A percentile compares a stretch with the other conserved stretches of the same genome.
Evolutionary conservation across 2,329 filamentous ascomycete species (phyloP).

Genomic region (Pseudogymnoascus sp.): DNA sequence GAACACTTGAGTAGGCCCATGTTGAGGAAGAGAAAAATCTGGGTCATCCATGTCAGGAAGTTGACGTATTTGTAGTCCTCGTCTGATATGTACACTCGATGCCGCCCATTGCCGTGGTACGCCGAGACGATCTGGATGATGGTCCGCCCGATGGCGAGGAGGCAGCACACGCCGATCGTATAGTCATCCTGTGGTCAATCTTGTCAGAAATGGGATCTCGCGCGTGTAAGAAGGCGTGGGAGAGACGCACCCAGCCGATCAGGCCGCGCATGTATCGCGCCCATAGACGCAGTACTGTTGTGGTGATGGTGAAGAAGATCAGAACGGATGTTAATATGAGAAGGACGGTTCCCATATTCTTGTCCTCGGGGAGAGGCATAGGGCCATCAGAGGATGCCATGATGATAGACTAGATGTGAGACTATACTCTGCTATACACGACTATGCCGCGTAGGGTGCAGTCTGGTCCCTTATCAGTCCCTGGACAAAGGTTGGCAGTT

Average conservation of each 20-base stretch:
- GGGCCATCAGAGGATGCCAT: background rate
- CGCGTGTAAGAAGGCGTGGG: background rate
- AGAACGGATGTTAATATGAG: slow-evolving; percentile 29
- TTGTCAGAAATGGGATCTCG: background rate
- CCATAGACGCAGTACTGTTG: slow-evolving; percentile 28
- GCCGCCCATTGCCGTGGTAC: slow-evolving; percentile 32
- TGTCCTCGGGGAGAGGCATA: background rate
- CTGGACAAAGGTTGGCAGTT: background rate
- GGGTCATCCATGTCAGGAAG: slow-evolving; percentile 34
- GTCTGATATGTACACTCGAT: slow-evolving; percentile 29
- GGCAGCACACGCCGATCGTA: slow-evolving; percentile 27
- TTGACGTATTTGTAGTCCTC: slow-evolving; percentile 31
- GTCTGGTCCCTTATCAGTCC: background rate
- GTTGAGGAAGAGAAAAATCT: slow-evolving; percentile 34
- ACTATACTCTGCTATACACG: background rate
- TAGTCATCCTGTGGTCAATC: slow-evolving; percentile 28
- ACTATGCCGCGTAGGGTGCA: background rate
- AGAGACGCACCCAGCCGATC: slow-evolving; percentile 23
- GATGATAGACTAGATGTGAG: background rate
- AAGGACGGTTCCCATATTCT: slow-evolving; percentile 24
- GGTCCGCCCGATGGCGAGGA: slow-evolving; percentile 28
- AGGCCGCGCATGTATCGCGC: slow-evolving; percentile 26
- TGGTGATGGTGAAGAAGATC: slow-evolving; percentile 27
- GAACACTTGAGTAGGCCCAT: slow-evolving; percentile 36
- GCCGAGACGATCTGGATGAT: slow-evolving; percentile 30